Conservation (phyloP, 805 yeast species). For the Pichia insulana region DNA sequence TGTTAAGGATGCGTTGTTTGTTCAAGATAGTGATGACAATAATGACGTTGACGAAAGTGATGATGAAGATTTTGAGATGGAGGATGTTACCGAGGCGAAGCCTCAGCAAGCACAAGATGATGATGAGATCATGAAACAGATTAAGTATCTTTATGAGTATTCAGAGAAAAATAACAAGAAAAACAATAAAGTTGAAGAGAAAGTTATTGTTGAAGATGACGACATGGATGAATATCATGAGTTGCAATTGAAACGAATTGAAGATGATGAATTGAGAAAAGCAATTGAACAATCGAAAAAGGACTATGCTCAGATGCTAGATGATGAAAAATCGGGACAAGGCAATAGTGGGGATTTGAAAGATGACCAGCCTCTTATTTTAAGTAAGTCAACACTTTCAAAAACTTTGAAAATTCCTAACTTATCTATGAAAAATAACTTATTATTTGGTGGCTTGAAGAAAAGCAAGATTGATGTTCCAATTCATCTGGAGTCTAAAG, state of each 20-base stretch:
- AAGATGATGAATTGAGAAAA: constrained; percentile 27
- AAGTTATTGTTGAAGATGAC: constrained; percentile 17
- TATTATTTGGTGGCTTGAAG: constrained; percentile 5
- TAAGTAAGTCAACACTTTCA: constrained; percentile 17
- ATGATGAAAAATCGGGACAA: constrained; percentile 14
- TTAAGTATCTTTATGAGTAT: constrained; percentile 26
- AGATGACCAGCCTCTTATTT: constrained; percentile 17
- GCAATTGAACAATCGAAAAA: constrained; percentile 42
- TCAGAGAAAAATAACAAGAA: constrained; percentile 21
- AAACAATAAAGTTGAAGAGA: background rate
- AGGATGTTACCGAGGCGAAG: constrained; percentile 41
- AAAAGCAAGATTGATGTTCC: constrained; percentile 2
- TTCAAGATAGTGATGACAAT: constrained; percentile 2
- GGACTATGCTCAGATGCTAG: constrained; percentile 29
- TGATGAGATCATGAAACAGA: constrained; percentile 21
- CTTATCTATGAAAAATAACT: constrained; percentile 13
- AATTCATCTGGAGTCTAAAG: background rate
- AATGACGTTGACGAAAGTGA: constrained; percentile 27
- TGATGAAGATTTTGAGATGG: constrained; percentile 50
- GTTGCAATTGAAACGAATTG: constrained; percentile 14
- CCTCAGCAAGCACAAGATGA: constrained; percentile 2
- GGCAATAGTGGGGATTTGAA: background rate
- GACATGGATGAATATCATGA: constrained; percentile 11
- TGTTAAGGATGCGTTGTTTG: constrained; percentile 1
- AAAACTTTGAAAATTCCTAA: constrained; percentile 11